Evolutionary conservation across 192 early-diverging fungal species (phyloP).

Genomic region (Jimgerdemannia flammicorona): DNA sequence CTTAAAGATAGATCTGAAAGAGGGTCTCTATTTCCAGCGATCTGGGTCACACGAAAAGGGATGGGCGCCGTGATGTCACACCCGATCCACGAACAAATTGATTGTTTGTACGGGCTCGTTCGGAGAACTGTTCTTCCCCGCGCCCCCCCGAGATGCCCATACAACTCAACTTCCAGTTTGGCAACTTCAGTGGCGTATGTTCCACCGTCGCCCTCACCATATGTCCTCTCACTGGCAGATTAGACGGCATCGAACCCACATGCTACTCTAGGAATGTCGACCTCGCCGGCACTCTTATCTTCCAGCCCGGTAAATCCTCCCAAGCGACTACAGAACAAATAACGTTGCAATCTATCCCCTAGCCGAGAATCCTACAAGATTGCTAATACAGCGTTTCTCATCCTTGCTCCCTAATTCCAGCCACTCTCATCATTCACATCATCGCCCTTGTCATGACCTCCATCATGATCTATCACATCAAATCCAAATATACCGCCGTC

Average conservation of each 20-base stretch:
- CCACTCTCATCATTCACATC: constrained; percentile 91
- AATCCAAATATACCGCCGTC: constrained; percentile 98
- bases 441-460: constrained; percentile 93
- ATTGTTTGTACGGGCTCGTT: no score
- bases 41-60: no score
- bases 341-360: background rate
- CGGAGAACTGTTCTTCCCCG: no score
- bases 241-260: constrained; percentile 73
- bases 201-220: constrained; percentile 75
- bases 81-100: no score
- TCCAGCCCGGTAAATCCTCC: constrained; percentile 71
- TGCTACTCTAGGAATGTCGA: constrained; percentile 98
- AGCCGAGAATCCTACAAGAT: no score
- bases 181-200: constrained; percentile 91
- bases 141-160: background rate
- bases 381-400: no score
- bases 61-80: no score
- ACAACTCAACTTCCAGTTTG: constrained; percentile 50
- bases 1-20: no score
- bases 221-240: constrained; percentile 86
- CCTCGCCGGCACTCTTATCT: constrained; percentile 77
- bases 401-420: constrained; percentile 28
- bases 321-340: no score
- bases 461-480: constrained; percentile 99
- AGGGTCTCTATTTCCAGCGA: no score